Evolutionary conservation across 1,139 yeast genomes (phyloP), one percentile per base, ranked within the genome.

Genomic region (Zygosaccharomyces sapae): DNA sequence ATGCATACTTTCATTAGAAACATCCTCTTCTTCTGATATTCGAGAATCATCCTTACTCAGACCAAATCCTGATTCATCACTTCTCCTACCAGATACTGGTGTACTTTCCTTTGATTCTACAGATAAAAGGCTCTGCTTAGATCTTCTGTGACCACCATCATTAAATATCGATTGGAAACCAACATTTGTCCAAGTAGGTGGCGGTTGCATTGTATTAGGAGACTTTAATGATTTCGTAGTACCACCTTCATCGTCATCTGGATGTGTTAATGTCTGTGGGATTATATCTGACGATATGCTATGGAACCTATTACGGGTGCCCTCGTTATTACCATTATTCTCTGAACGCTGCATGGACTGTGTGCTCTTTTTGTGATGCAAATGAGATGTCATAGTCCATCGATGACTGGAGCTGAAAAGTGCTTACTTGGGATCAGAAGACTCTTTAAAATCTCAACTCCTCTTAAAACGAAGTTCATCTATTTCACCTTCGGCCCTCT

Each of bases 121-220:
- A 6, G 53, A 44, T 35, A 43, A 35, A 18, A 52, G 41, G 25
- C 53, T 52, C 35, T 52, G 48, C 43, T 52, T 53, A 10, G 56
- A 53, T 43, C 53, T 44, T 37, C 49, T 48, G 38, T 46, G 45
- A 29, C 51, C 51, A 10, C 54, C 45, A 36, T 50, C 52, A 39
- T 59, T 58, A 24, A 60, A 61, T 13, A 65, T 63, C 1, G 69
- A 65, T 41, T 62, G 68, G 38, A 65, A 64, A 2, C 68, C 69
- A n/a, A 65, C 65, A 30, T 57, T 59, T 1, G 67, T 59, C 55
- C 66, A 55, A 30, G 53, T 55, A 6, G 65, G 66, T 6, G 54
- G 50, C 7, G 34, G 50, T 10, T 30, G 41, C 7, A 54, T 43
- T 3, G 46, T 43, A 24, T 48, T 51, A 13, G 41, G 40, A 3